phyloP scores from a whole-genome alignment of 1,284 basidiomycete genomes.

The Exsudoporus floridanus region DNA sequence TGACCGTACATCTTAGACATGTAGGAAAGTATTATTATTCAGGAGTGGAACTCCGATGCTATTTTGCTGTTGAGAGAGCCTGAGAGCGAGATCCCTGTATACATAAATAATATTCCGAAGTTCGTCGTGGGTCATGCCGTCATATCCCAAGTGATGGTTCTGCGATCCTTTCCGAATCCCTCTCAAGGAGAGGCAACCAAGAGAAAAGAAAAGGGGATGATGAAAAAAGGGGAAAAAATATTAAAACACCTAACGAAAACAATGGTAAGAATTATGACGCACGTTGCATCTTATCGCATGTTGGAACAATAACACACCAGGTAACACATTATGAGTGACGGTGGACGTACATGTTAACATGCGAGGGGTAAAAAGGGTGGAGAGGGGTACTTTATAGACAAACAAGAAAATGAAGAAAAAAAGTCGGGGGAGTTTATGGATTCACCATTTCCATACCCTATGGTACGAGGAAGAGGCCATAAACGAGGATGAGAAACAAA shows the following conservation, averaged over 20 bases:
- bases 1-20: too few species aligned
- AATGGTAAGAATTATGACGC: not conserved
- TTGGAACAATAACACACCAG: constrained; percentile 1
- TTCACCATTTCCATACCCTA: constrained; percentile 14
- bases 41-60: too few species aligned
- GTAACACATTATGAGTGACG: not conserved
- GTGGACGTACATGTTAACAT: not conserved
- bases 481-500: not conserved
- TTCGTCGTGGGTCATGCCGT: too few species aligned
- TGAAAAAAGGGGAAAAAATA: not conserved
- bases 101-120: too few species aligned
- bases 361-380: not conserved
- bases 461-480: constrained; percentile 4
- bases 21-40: too few species aligned
- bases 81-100: too few species aligned
- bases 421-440: not conserved
- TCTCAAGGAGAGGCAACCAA: too few species aligned
- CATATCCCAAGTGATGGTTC: too few species aligned
- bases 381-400: not conserved
- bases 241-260: not conserved
- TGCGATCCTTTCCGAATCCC: too few species aligned
- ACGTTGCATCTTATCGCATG: not conserved
- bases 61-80: too few species aligned
- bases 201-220: not conserved
- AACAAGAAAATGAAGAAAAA: not conserved